Base-by-base conservation (phyloP, 306 rosid species). In the Malus orientalis region DNA sequence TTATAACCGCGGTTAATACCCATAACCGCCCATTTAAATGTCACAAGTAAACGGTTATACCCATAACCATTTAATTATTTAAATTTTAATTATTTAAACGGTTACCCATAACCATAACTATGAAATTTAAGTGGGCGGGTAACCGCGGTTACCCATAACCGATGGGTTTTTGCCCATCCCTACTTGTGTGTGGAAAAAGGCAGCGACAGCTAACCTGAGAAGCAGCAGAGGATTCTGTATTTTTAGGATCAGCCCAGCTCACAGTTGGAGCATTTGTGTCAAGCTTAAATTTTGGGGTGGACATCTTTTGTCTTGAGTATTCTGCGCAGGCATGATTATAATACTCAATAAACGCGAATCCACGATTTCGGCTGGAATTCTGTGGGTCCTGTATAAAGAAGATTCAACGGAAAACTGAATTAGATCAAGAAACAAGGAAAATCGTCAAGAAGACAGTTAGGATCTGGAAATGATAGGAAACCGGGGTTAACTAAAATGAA, bases 211-310 rank as follows among this genome's bases (percentile, higher is more conserved):
- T 70, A 33, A 91, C 94, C 91, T 89, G 97, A 62, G 88, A 80
- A 30, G 84, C 73, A 67, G 89, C 79, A 54, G 90, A 79, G 59
- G 91, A 87, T 55, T 87, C 97, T 29, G 86, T 45, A 86, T 86
- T 89, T 79, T 75, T 89, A 62, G 92, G 92, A 79, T 91, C 91
- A 68, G 91, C 91, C 97, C 97, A 91, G 68, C 87, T 85, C 71
- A 89, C 91, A 12, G 89, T 89, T 79, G 94, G 94, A 67, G 87
- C 82, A 82, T 80, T 91, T 62, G 19, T 71, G 57, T 82, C 89
- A 9, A 91, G 92, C 82, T 86, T 88, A 73, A 88, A 91, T n/a
- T 86, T 81, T n/a, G 92, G 81, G 81, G 74, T 71, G 9, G 91
- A 86, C 97, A 91, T 91, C 62, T 85, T 87, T 82, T 84, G 86